Conservation (phyloP, 78 protist species). For the Dictyostelium capitatum region DNA sequence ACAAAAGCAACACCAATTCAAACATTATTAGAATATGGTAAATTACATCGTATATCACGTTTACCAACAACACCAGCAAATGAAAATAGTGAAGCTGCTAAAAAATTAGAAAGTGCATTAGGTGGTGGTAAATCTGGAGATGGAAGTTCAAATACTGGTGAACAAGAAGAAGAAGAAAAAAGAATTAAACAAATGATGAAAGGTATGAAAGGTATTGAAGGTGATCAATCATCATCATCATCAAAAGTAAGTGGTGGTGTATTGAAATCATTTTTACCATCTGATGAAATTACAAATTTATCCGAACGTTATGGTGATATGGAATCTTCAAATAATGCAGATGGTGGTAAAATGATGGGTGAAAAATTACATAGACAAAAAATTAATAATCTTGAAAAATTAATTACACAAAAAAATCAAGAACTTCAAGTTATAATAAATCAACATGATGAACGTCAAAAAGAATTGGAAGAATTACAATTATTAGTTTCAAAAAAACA, state of each 20-base stretch:
- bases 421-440: background rate
- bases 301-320: slow-evolving; percentile 43
- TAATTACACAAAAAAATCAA: slow-evolving; percentile 21
- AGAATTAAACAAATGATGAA: slow-evolving; percentile 78
- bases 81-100: slow-evolving; percentile 44
- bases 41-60: slow-evolving; percentile 39
- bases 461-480: slow-evolving; percentile 44
- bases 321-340: background rate
- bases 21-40: slow-evolving; percentile 88
- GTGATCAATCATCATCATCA: background rate
- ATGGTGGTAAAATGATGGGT: slow-evolving; percentile 30
- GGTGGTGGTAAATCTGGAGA: background rate
- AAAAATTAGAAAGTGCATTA: slow-evolving; percentile 32
- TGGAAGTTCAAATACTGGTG: background rate
- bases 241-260: slow-evolving; percentile 77
- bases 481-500: slow-evolving; percentile 16
- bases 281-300: slow-evolving; percentile 61
- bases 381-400: slow-evolving; percentile 23
- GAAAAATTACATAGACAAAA: slow-evolving; percentile 78
- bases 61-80: background rate
- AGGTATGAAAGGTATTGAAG: slow-evolving; percentile 57
- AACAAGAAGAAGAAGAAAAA: slow-evolving; percentile 67
- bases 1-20: slow-evolving; percentile 37
- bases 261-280: slow-evolving; percentile 38
- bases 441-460: slow-evolving; percentile 17